These are phyloP conservation scores for Micractinium sp. DNA, from an alignment of 139 green algal genomes.

Conservation along the genomic window DNA sequence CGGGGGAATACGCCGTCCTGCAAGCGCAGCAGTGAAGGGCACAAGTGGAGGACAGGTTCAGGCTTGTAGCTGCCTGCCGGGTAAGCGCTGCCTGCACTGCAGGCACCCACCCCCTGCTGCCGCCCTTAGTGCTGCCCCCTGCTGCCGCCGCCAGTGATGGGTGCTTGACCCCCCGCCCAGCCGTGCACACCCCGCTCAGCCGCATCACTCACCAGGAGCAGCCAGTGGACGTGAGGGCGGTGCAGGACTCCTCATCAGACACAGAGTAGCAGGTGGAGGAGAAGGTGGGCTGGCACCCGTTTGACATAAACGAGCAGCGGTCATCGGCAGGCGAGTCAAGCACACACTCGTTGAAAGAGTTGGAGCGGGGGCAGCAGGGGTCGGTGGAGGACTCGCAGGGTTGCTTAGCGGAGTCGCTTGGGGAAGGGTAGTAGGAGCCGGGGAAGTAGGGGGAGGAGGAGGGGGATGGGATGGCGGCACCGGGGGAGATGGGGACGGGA, in stretches of 20 bases:
- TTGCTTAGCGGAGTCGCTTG: not conserved
- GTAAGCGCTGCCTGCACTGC: not conserved
- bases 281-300: not conserved
- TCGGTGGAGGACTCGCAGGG: not conserved
- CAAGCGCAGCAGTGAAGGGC: not conserved
- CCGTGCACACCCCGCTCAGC: not conserved
- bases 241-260: not conserved
- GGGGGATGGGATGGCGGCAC: not conserved
- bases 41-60: not conserved
- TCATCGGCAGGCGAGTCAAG: not conserved
- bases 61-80: not conserved
- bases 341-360: conserved; percentile 9
- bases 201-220: not conserved
- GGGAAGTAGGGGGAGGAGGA: not conserved
- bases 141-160: too few relatives aligned
- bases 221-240: not conserved
- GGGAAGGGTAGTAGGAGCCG: not conserved
- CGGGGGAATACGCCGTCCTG: not conserved
- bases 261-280: not conserved
- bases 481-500: not conserved
- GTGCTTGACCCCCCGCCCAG: not conserved
- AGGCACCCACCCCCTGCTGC: too few relatives aligned
- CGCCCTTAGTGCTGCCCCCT: too few relatives aligned
- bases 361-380: not conserved
- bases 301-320: not conserved